phyloP scores from a whole-genome alignment of 306 rosid genomes.

The Adenanthera pavonina region DNA sequence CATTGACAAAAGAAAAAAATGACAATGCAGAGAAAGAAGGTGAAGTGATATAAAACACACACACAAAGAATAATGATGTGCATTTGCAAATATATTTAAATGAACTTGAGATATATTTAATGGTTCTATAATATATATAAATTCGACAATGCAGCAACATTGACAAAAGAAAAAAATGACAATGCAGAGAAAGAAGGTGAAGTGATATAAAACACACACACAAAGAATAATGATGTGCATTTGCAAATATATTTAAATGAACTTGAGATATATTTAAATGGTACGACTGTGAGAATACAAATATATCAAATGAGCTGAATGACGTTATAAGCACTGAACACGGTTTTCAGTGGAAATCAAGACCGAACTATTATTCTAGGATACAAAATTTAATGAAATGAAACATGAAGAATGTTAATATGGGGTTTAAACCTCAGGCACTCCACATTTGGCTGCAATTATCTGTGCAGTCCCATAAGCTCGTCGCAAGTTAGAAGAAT shows the following conservation, averaged over 20 bases:
- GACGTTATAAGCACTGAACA: conserved; percentile 33
- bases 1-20: too few species aligned
- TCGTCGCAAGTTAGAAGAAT: conserved; percentile 87
- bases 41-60: background rate
- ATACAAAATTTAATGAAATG: conserved; percentile 3
- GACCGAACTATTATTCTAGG: conserved; percentile 1
- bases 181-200: background rate
- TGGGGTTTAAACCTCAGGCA: conserved; percentile 64
- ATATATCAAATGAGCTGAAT: conserved; percentile 35
- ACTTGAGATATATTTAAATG: background rate
- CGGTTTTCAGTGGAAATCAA: conserved; percentile 9
- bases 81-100: too few species aligned
- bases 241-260: too few species aligned
- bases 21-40: background rate
- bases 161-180: too few species aligned
- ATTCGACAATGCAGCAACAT: conserved; percentile 9
- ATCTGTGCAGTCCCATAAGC: conserved; percentile 84
- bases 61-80: background rate
- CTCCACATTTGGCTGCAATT: conserved; percentile 77
- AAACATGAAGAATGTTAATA: conserved; percentile 20
- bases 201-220: background rate
- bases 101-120: too few species aligned
- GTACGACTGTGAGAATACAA: conserved; percentile 1
- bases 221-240: background rate
- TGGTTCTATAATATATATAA: background rate